phyloP scores from a whole-genome alignment of 768 basidiomycete species.

The Panus rudis region DNA sequence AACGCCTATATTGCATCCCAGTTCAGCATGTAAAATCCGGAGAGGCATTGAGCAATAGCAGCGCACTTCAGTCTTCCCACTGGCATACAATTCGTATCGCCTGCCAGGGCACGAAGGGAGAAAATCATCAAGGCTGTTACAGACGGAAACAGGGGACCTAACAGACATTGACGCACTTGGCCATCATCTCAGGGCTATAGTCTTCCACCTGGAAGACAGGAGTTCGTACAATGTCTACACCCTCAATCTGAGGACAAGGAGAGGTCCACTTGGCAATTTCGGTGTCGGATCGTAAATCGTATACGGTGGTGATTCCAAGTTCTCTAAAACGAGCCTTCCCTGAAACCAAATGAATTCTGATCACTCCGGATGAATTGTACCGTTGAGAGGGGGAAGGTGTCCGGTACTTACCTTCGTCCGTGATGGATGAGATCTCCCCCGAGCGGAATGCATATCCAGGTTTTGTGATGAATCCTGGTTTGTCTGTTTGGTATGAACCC shows the following conservation, averaged over 20 bases:
- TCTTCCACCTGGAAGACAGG: slow-evolving; percentile 68
- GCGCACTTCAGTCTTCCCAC: slow-evolving; percentile 68
- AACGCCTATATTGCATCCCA: slow-evolving; percentile 56
- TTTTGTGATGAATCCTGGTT: slow-evolving; percentile 46
- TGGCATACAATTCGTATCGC: slow-evolving; percentile 69
- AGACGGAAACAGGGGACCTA: slow-evolving; percentile 1
- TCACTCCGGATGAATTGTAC: neutral
- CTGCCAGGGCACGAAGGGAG: slow-evolving; percentile 24
- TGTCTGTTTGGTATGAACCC: slow-evolving; percentile 49
- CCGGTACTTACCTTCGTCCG: slow-evolving; percentile 52
- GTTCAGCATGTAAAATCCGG: slow-evolving; percentile 2
- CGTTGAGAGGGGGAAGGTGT: too few relatives aligned
- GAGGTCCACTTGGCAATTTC: slow-evolving; percentile 71
- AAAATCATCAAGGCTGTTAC: neutral
- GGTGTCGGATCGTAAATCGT: slow-evolving; percentile 73
- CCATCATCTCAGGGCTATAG: slow-evolving; percentile 80
- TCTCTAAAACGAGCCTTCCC: slow-evolving; percentile 51
- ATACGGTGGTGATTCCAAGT: slow-evolving; percentile 61
- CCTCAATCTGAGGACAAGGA: slow-evolving; percentile 57
- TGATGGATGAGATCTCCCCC: slow-evolving; percentile 67
- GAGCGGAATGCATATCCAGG: slow-evolving; percentile 56
- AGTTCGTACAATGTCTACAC: slow-evolving; percentile 49
- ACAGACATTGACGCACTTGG: slow-evolving; percentile 58
- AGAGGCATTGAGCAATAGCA: neutral
- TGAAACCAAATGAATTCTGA: neutral